phyloP scores from a whole-genome alignment of 139 green algal species.

The Chlorella sorokiniana region DNA sequence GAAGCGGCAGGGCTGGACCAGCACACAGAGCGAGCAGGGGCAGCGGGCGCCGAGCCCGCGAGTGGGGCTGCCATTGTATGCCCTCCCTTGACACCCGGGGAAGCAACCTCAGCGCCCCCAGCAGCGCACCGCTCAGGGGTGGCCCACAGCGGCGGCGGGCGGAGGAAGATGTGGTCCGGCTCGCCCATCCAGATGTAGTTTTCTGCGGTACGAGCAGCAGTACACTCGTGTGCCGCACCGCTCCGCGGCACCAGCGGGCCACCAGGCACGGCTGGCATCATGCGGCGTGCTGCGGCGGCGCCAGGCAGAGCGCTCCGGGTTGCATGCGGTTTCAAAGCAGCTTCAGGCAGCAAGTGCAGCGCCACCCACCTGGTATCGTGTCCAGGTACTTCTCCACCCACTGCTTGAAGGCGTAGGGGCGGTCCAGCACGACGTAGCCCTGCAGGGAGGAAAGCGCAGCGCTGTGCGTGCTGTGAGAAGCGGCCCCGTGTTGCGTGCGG shows the following conservation, averaged over 20 bases:
- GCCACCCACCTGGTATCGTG: conserved; percentile 27
- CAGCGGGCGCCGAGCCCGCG: too few species aligned
- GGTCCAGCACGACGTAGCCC: conserved; percentile 74
- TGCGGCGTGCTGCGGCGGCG: too few species aligned
- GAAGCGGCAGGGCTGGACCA: too few species aligned
- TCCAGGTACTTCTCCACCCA: conserved; percentile 57
- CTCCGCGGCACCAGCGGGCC: too few species aligned
- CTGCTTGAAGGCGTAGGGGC: conserved; percentile 74
- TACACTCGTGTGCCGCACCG: too few species aligned
- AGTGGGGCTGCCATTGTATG: too few species aligned
- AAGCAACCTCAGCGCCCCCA: background rate
- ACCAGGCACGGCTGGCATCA: too few species aligned
- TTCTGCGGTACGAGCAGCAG: conserved; percentile 46
- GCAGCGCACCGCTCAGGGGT: conserved; percentile 30
- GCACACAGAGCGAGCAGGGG: too few species aligned
- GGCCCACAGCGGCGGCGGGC: conserved; percentile 62
- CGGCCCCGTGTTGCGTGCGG: too few species aligned
- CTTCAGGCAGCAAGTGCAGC: background rate
- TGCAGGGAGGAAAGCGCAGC: too few species aligned
- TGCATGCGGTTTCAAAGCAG: background rate
- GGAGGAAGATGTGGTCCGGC: conserved; percentile 81
- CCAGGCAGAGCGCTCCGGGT: too few species aligned
- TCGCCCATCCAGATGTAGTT: conserved; percentile 80
- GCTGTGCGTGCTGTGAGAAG: too few species aligned
- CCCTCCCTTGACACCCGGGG: background rate